These are phyloP conservation scores for Crithidia expoeki DNA, from an alignment of 208 protist species.

Conservation along the genomic window DNA sequence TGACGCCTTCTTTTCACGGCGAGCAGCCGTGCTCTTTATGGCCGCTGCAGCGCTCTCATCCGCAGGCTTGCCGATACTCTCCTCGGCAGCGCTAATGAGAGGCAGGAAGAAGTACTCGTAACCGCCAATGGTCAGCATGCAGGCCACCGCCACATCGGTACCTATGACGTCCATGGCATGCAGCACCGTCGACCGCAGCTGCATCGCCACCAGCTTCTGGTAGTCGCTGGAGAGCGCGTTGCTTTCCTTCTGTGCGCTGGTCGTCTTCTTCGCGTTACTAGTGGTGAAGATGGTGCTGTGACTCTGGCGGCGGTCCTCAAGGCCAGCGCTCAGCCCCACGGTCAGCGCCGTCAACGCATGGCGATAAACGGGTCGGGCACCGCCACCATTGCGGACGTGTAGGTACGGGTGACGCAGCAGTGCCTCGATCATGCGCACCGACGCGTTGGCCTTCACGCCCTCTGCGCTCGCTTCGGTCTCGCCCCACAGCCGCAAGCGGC, in stretches of 20 bases:
- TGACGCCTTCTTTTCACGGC: slow-evolving; percentile 1
- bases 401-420: slow-evolving; percentile 77
- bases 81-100: slow-evolving; percentile 29
- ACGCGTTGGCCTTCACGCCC: slow-evolving; percentile 33
- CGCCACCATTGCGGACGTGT: slow-evolving; percentile 37
- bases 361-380: slow-evolving; percentile 62
- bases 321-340: slow-evolving; percentile 48
- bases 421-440: slow-evolving; percentile 46
- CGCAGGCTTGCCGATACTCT: neutral
- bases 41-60: neutral
- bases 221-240: slow-evolving; percentile 28
- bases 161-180: slow-evolving; percentile 52
- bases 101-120: slow-evolving; percentile 81
- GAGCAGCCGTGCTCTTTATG: neutral
- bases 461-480: neutral
- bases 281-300: slow-evolving; percentile 54
- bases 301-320: slow-evolving; percentile 16
- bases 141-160: slow-evolving; percentile 60
- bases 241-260: slow-evolving; percentile 14
- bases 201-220: slow-evolving; percentile 35
- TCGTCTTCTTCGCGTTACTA: slow-evolving; percentile 21
- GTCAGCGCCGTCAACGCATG: slow-evolving; percentile 62
- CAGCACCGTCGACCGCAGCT: slow-evolving; percentile 47
- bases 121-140: slow-evolving; percentile 70
- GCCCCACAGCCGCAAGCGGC: slow-evolving; percentile 36